Evolutionary conservation across 768 basidiomycete genomes (phyloP).

Genomic region (Multifurca ochricompacta): DNA sequence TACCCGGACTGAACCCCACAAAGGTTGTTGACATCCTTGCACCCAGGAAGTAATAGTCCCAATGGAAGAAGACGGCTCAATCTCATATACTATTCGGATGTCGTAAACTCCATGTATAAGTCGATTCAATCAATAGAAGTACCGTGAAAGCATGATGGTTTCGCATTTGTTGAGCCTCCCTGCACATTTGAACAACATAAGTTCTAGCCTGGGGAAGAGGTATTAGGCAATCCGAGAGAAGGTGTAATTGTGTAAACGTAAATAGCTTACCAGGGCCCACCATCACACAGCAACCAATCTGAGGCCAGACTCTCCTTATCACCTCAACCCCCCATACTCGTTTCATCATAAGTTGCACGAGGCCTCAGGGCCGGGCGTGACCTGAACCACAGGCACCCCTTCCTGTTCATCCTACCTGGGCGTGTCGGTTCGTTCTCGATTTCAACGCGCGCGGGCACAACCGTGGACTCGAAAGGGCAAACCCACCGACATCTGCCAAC

Average conservation of each 20-base stretch:
- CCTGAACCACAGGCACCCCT: constrained; percentile 36
- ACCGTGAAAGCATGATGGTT: neutral
- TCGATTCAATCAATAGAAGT: neutral
- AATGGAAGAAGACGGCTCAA: neutral
- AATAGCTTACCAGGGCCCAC: neutral
- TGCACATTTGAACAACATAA: neutral
- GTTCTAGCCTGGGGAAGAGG: neutral
- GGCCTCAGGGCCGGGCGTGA: constrained; percentile 55
- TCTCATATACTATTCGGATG: neutral
- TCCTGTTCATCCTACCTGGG: neutral
- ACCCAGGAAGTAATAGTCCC: neutral
- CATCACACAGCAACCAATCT: constrained; percentile 1
- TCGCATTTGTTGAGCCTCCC: neutral
- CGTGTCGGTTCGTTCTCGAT: constrained; percentile 29
- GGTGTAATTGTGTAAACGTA: too few relatives aligned
- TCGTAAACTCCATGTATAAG: neutral
- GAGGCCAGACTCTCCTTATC: neutral
- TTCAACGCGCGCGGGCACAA: constrained; percentile 48
- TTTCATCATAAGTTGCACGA: constrained; percentile 41
- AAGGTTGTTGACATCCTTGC: constrained; percentile 14
- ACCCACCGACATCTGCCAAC: constrained; percentile 10
- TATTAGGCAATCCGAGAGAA: neutral
- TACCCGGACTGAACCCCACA: constrained; percentile 22
- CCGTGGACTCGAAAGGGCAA: constrained; percentile 38
- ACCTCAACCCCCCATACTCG: constrained; percentile 47